phyloP scores from a whole-genome alignment of 768 basidiomycete species.

The Hypholoma sublateritium region DNA sequence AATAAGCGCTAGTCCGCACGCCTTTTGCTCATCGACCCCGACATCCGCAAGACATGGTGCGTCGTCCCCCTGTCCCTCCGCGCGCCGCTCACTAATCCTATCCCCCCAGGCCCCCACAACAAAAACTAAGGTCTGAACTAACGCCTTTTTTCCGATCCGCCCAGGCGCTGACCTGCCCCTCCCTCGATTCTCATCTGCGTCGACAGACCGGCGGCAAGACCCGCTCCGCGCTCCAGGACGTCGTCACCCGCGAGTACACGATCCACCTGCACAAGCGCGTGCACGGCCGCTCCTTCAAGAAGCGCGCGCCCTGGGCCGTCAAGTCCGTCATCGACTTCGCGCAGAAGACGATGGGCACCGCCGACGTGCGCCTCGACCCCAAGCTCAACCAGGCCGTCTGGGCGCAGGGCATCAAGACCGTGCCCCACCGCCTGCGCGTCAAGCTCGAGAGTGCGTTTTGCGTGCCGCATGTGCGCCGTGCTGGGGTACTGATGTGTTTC shows the following conservation, averaged over 20 bases:
- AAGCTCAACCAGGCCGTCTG: constrained; percentile 96
- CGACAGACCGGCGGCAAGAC: constrained; percentile 74
- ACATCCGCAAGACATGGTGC: constrained; percentile 73
- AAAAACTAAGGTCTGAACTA: constrained; percentile 55
- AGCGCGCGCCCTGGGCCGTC: constrained; percentile 95
- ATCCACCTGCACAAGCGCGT: constrained; percentile 96
- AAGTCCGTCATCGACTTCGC: constrained; percentile 94
- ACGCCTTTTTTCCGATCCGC: not conserved
- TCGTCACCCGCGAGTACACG: constrained; percentile 98
- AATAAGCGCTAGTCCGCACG: constrained; percentile 30
- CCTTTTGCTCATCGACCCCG: constrained; percentile 52
- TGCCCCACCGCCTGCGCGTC: constrained; percentile 89
- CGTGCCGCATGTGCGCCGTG: not conserved
- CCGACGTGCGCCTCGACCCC: constrained; percentile 92
- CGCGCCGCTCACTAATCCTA: constrained; percentile 3
- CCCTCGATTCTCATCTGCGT: constrained; percentile 4
- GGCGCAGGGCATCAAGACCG: constrained; percentile 91
- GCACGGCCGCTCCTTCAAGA: constrained; percentile 93
- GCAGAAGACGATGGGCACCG: constrained; percentile 92
- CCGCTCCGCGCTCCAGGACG: constrained; percentile 96
- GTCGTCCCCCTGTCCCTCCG: constrained; percentile 21
- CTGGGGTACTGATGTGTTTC: constrained; percentile 6
- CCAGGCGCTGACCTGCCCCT: constrained; percentile 1
- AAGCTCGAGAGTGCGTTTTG: constrained; percentile 78
- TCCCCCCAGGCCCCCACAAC: constrained; percentile 46